These are phyloP conservation scores for Cucurbita ficifolia DNA, from an alignment of 306 rosid genomes.

Conservation along the genomic window DNA sequence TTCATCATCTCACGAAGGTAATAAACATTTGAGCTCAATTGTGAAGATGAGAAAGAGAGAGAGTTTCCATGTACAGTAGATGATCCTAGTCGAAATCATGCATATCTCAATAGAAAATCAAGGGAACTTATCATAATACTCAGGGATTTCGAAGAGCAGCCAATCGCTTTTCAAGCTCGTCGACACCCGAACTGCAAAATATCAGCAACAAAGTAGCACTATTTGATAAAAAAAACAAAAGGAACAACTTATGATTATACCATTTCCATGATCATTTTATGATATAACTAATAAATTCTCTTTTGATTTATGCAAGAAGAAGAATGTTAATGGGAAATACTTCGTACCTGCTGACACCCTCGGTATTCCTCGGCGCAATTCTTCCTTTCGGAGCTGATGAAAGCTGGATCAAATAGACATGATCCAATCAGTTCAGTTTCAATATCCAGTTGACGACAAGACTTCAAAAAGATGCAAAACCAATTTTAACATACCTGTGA, in stretches of 20 bases:
- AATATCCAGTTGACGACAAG: background rate
- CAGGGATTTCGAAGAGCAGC: slow-evolving; percentile 76
- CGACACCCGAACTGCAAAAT: slow-evolving; percentile 52
- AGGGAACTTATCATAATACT: slow-evolving; percentile 6
- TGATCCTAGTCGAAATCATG: background rate
- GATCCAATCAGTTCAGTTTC: slow-evolving; percentile 21
- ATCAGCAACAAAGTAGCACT: background rate
- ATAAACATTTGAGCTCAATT: background rate
- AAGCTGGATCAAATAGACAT: slow-evolving; percentile 37
- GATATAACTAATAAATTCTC: background rate
- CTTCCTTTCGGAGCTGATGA: slow-evolving; percentile 95
- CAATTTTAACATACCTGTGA: slow-evolving; percentile 55
- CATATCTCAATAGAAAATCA: background rate
- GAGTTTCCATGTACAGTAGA: slow-evolving; percentile 6
- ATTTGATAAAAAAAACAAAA: background rate
- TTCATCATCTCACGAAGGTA: background rate
- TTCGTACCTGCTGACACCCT: slow-evolving; percentile 59
- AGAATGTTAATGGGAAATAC: background rate
- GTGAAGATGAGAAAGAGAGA: slow-evolving; percentile 1
- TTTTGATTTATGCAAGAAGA: background rate
- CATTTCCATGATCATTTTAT: background rate
- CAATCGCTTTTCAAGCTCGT: slow-evolving; percentile 84
- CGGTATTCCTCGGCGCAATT: slow-evolving; percentile 52
- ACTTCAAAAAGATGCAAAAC: slow-evolving; percentile 1
- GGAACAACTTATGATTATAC: background rate